phyloP scores from a whole-genome alignment of 2,329 filamentous ascomycete species.

The Xylariaceae sp. region DNA sequence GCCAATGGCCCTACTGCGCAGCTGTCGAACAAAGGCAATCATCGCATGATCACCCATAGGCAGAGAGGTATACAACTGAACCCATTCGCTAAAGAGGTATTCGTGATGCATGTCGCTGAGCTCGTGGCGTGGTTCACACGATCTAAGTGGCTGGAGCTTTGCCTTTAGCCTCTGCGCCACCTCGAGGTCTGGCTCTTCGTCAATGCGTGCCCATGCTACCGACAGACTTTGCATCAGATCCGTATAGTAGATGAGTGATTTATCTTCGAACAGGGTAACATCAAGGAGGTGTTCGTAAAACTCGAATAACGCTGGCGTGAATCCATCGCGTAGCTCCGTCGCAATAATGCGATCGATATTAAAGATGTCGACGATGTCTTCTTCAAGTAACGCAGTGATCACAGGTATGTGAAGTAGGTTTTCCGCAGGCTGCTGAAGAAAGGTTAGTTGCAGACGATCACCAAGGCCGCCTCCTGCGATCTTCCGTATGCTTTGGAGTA shows the following conservation, averaged over 20 bases:
- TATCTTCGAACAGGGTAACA: conserved; percentile 71
- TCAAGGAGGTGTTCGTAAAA: conserved; percentile 79
- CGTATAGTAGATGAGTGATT: conserved; percentile 72
- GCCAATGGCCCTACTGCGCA: conserved; percentile 71
- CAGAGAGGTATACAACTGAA: conserved; percentile 72
- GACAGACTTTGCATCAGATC: conserved; percentile 84
- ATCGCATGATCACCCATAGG: conserved; percentile 65
- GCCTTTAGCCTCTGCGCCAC: conserved; percentile 68
- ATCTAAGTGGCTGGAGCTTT: conserved; percentile 46
- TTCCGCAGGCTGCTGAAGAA: conserved; percentile 53
- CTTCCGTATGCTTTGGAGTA: conserved; percentile 57
- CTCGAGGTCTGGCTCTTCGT: conserved; percentile 62
- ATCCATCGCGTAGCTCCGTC: conserved; percentile 68
- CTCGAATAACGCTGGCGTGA: conserved; percentile 54
- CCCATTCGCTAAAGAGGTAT: conserved; percentile 96
- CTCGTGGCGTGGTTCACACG: conserved; percentile 43
- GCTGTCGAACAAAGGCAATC: conserved; percentile 75
- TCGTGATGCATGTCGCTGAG: conserved; percentile 64
- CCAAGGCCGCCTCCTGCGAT: conserved; percentile 49
- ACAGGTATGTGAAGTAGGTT: conserved; percentile 55
- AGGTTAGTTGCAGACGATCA: conserved; percentile 51
- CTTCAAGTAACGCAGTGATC: conserved; percentile 53
- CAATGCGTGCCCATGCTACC: conserved; percentile 75
- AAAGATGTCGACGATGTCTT: conserved; percentile 59
- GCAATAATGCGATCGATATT: conserved; percentile 69